phyloP scores from a whole-genome alignment of 2,329 filamentous ascomycete genomes.

The Zymoseptoria pseudotritici region DNA sequence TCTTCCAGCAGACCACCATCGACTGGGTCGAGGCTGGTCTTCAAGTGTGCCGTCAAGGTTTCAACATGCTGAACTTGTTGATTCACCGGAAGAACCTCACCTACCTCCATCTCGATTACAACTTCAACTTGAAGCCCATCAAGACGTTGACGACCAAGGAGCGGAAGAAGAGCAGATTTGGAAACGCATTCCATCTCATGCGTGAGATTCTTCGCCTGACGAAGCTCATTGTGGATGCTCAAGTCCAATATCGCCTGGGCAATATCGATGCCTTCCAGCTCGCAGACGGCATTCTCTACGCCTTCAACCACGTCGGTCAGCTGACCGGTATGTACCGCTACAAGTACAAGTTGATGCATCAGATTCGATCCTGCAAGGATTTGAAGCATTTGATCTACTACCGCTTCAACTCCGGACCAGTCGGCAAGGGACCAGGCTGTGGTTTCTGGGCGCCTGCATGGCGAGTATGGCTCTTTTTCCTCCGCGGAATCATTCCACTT shows the following conservation, averaged over 20 bases:
- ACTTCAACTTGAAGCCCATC: slow-evolving; percentile 98
- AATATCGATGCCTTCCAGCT: slow-evolving; percentile 99
- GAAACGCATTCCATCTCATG: slow-evolving; percentile 99
- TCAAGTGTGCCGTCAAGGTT: slow-evolving; percentile 95
- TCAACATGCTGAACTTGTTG: slow-evolving; percentile 97
- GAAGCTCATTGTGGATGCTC: slow-evolving; percentile 95
- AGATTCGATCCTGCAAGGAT: slow-evolving; percentile 98
- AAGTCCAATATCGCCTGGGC: slow-evolving; percentile 93
- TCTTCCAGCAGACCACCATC: slow-evolving; percentile 98
- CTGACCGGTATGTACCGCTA: slow-evolving; percentile 99
- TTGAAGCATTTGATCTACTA: slow-evolving; percentile 99
- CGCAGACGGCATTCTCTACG: slow-evolving; percentile 96
- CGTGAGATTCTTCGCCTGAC: slow-evolving; percentile 92
- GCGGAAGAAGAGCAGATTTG: slow-evolving; percentile 97
- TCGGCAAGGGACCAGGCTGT: slow-evolving; percentile 94
- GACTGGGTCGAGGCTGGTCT: slow-evolving; percentile 99
- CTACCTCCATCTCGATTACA: slow-evolving; percentile 97
- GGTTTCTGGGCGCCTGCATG: slow-evolving; percentile 99
- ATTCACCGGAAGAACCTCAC: slow-evolving; percentile 98
- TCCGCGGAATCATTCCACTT: slow-evolving; percentile 94
- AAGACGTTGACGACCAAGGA: slow-evolving; percentile 98
- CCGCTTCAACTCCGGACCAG: slow-evolving; percentile 92
- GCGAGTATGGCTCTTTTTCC: slow-evolving; percentile 99
- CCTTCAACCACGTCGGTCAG: slow-evolving; percentile 98
- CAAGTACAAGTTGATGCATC: slow-evolving; percentile 99